Percentiles rank a stretch among this genome's conserved stretches.
Evolutionary conservation across 768 basidiomycete genomes (phyloP).

Genomic region (Boletales sp.): DNA sequence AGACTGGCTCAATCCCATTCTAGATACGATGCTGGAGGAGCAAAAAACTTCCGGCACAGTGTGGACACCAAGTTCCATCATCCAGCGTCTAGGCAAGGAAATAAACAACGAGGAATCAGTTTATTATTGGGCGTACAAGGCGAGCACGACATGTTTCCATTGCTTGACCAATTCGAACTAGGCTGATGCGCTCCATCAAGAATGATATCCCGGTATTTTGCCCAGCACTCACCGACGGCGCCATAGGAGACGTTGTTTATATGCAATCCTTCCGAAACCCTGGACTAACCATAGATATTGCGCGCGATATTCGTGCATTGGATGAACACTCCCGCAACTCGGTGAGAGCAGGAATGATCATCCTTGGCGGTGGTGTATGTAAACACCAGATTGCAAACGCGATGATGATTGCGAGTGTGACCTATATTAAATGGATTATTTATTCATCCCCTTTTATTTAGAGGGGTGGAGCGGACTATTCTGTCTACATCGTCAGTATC

Average conservation of each 20-base stretch:
- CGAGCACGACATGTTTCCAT: constrained; percentile 40
- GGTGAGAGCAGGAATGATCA: constrained; percentile 97
- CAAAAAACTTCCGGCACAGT: constrained; percentile 65
- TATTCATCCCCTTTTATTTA: constrained; percentile 29
- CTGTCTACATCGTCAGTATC: constrained; percentile 82
- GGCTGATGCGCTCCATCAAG: constrained; percentile 45
- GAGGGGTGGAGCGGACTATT: constrained; percentile 97
- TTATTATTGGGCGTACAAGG: constrained; percentile 99
- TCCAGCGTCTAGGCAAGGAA: constrained; percentile 88
- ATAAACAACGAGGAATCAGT: constrained; percentile 96
- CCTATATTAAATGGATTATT: constrained; percentile 15
- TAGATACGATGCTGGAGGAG: constrained; percentile 86
- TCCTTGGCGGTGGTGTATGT: constrained; percentile 96
- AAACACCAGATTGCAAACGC: constrained; percentile 99
- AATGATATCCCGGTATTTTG: constrained; percentile 99
- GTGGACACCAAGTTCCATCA: constrained; percentile 94
- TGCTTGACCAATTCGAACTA: constrained; percentile 4
- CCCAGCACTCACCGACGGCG: constrained; percentile 96
- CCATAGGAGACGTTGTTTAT: constrained; percentile 98
- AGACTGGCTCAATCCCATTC: constrained; percentile 96
- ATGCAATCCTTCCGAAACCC: constrained; percentile 93
- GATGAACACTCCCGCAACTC: constrained; percentile 88
- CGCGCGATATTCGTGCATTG: constrained; percentile 85
- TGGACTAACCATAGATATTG: constrained; percentile 87
- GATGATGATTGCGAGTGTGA: constrained; percentile 80